These are phyloP conservation scores for Pythium utonaiense DNA, from an alignment of 352 stramenopile genomes.

Conservation along the genomic window DNA sequence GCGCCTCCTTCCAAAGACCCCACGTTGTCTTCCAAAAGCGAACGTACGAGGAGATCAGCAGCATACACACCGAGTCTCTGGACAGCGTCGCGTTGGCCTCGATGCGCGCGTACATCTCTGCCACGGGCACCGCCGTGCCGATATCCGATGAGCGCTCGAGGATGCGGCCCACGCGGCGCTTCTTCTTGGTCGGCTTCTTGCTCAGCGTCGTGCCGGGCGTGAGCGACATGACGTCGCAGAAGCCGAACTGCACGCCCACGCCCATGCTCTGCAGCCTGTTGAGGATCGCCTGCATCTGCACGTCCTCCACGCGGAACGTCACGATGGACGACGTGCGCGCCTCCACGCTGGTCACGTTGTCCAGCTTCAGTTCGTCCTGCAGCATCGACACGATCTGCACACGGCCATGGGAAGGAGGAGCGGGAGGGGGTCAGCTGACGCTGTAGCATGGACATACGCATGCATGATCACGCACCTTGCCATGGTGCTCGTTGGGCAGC, in stretches of 20 bases:
- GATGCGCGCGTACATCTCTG: conserved; percentile 86
- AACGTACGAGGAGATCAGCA: conserved; percentile 82
- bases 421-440: not conserved
- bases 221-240: conserved; percentile 88
- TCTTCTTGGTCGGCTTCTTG: conserved; percentile 55
- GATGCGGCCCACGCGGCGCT: conserved; percentile 60
- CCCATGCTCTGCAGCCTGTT: conserved; percentile 78
- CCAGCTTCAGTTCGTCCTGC: conserved; percentile 80
- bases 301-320: conserved; percentile 82
- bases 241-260: conserved; percentile 82
- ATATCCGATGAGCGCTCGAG: conserved; percentile 77
- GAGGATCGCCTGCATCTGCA: conserved; percentile 82
- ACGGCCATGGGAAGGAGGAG: too few relatives aligned
- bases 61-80: conserved; percentile 78
- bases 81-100: conserved; percentile 80
- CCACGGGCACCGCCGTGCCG: conserved; percentile 77
- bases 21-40: not conserved
- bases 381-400: conserved; percentile 66
- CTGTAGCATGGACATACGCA: not conserved
- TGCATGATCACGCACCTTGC: conserved; percentile 33
- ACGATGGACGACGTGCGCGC: conserved; percentile 84
- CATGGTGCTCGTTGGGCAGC: conserved; percentile 78
- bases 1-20: not conserved
- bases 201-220: conserved; percentile 78
- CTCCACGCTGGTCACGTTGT: conserved; percentile 83